Conservation (phyloP, 768 basidiomycete species). For the Erythrobasidium yunnanense region DNA sequence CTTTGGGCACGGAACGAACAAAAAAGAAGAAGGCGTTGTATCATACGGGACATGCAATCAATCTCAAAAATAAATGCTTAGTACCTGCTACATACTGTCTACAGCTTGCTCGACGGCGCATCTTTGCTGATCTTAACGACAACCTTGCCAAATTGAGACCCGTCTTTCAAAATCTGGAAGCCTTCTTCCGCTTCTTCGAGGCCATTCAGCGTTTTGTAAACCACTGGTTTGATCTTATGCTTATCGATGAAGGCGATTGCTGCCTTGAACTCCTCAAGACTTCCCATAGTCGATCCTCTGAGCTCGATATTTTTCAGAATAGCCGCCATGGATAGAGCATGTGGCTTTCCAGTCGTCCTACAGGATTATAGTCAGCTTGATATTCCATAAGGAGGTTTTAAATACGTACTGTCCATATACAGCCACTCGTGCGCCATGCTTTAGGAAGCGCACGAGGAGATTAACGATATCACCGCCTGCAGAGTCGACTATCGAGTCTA, state of each 20-base stretch:
- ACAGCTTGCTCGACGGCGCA: not conserved
- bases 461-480: conserved; percentile 58
- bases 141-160: conserved; percentile 24
- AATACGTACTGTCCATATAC: conserved; percentile 32
- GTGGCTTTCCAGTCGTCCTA: conserved; percentile 49
- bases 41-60: no score
- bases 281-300: conserved; percentile 75
- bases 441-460: conserved; percentile 49
- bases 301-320: conserved; percentile 64
- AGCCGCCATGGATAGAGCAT: conserved; percentile 62
- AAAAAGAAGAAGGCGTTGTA: no score
- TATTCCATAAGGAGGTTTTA: conserved; percentile 3
- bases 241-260: conserved; percentile 60
- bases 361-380: not conserved
- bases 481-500: conserved; percentile 61
- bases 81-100: no score
- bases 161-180: conserved; percentile 53
- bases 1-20: no score
- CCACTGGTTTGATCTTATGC: conserved; percentile 58
- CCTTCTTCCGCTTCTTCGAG: conserved; percentile 57
- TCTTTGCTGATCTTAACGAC: conserved; percentile 4
- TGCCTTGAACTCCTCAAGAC: conserved; percentile 58
- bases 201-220: conserved; percentile 60
- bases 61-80: no score
- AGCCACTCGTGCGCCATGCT: conserved; percentile 38